Evolutionary conservation across 208 protist genomes (phyloP), one percentile per base, ranked within the genome.

Genomic region (Trypanosoma boissoni): DNA sequence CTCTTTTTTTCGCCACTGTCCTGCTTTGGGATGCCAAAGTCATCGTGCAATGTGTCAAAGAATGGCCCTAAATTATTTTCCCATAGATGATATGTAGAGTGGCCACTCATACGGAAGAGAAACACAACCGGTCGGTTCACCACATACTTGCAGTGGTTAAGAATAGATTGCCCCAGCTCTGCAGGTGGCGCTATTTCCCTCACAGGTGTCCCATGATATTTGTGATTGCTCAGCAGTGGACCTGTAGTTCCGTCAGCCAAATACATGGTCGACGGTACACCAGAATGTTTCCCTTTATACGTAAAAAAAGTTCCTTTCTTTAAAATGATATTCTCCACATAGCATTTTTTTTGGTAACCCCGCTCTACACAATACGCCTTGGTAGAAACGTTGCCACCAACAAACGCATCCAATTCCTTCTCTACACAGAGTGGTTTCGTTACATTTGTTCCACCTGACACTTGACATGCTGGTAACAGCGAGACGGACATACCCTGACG

Each of bases 21-120:
- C 24, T 39, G 8, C 8, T 39, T 39, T 39, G 6, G 34, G 18
- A 28, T 37, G 9, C 37, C 43, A 53, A 53, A 58, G 55, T 57
- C 39, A 24, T 62, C 55, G 50, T 37, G 42, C 10, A 69, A 9
- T 45, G 63, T 69, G 7, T 34, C 24, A 29, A 46, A 69, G n/a
- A 69, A 63, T 14, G 63, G 51, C 1, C 63, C 68, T 21, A 74
- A n/a, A 37, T 74, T 74, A 51, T 74, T 71, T 27, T 34, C 10
- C 68, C 68, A 74, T 52, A 64, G 16, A 62, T 74, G 68, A 63
- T 58, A 74, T 16, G 68, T 70, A 6, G 45, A 61, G 29, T 74
- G 68, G 0, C 68, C 68, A 53, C 54, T 65, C 61, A 71, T 56
- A 14, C 68, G 58, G 20, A 64, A 71, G 8, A 74, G 23, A 23